Conservation (phyloP, 805 yeast species). For the Cyberlindnera xylosilytica region DNA sequence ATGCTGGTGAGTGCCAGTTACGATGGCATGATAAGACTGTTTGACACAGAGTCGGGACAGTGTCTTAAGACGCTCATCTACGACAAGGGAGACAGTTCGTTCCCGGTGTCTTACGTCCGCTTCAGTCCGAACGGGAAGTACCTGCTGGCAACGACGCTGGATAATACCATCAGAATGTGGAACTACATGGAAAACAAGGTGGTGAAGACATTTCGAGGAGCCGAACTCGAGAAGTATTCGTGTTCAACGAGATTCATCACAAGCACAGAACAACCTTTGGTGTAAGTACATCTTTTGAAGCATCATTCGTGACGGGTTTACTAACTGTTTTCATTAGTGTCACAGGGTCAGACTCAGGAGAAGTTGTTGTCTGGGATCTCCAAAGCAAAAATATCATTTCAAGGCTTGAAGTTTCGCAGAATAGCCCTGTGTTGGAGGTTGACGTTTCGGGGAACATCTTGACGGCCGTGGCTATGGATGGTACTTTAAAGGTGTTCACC, state of each 20-base stretch:
- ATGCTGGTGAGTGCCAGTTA: conserved; percentile 82
- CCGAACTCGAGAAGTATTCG: conserved; percentile 41
- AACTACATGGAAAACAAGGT: conserved; percentile 80
- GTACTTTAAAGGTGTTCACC: conserved; percentile 10
- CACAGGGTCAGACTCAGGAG: conserved; percentile 60
- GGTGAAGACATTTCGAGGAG: conserved; percentile 62
- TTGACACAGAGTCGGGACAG: conserved; percentile 86
- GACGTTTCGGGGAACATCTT: conserved; percentile 13
- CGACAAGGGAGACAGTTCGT: conserved; percentile 70
- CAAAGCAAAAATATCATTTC: conserved; percentile 50
- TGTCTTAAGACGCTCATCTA: conserved; percentile 87
- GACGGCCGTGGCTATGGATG: conserved; percentile 14
- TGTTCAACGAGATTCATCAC: conserved; percentile 52
- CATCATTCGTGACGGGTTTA: no score
- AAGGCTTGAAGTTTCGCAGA: conserved; percentile 7
- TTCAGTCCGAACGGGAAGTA: conserved; percentile 81
- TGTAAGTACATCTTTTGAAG: conserved; percentile 23
- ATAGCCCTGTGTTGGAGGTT: conserved; percentile 16
- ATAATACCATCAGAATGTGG: conserved; percentile 80
- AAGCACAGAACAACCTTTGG: conserved; percentile 33
- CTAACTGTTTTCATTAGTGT: no score
- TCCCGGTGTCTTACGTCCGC: conserved; percentile 72
- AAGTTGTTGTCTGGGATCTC: conserved; percentile 62
- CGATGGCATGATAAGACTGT: conserved; percentile 86
- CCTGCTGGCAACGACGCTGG: conserved; percentile 73